phyloP scores from a whole-genome alignment of 225 moss, liverwort and hornwort species.

The Asterella californica region DNA sequence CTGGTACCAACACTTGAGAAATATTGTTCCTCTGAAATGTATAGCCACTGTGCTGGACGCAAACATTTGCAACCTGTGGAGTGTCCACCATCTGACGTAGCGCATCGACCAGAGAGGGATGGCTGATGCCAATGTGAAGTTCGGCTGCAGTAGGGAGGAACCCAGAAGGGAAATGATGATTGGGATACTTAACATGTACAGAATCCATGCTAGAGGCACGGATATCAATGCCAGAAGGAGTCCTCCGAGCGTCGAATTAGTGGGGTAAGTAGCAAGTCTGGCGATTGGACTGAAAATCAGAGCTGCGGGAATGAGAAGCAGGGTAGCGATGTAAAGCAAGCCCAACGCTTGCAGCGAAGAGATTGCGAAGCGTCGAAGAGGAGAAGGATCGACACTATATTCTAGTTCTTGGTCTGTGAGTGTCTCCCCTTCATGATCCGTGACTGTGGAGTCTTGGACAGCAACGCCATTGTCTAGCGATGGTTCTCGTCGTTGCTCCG shows the following conservation, averaged over 20 bases:
- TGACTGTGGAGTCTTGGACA: not conserved
- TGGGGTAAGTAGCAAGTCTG: not conserved
- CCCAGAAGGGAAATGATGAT: conserved; percentile 10
- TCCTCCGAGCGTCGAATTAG: not conserved
- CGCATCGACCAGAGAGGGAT: conserved; percentile 33
- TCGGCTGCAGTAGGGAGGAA: conserved; percentile 1
- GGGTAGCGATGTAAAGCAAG: conserved; percentile 19
- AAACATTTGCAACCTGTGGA: conserved; percentile 27
- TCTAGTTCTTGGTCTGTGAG: conserved; percentile 6
- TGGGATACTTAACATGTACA: conserved; percentile 1
- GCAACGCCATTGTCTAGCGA: not conserved
- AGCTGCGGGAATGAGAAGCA: conserved; percentile 21
- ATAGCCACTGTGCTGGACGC: conserved; percentile 22
- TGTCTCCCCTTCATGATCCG: conserved; percentile 5
- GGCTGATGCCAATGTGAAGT: conserved; percentile 2
- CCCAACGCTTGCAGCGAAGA: conserved; percentile 18
- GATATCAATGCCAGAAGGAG: not conserved
- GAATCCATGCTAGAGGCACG: conserved; percentile 16
- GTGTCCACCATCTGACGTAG: conserved; percentile 33
- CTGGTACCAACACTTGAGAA: conserved; percentile 33
- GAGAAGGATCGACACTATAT: conserved; percentile 1
- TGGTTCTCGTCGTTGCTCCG: not conserved
- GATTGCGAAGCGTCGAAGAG: not conserved
- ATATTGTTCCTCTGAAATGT: conserved; percentile 28
- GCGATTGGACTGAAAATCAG: not conserved